Percentiles rank a stretch among this genome's conserved stretches.
phyloP scores from a whole-genome alignment of 1,139 yeast genomes.

The Arxiozyma bovina region DNA sequence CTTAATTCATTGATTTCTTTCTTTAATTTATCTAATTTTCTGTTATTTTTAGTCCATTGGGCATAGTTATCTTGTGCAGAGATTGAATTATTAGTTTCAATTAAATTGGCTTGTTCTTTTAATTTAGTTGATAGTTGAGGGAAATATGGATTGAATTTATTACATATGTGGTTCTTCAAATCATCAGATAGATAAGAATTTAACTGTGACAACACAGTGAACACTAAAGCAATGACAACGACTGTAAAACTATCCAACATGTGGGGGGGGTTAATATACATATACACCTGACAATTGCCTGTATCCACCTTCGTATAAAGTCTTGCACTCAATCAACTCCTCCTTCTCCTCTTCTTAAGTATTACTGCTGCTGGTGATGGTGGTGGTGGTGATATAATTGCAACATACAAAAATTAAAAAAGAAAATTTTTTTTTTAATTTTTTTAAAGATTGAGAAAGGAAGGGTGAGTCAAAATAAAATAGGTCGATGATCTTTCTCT shows the following conservation, averaged over 20 bases:
- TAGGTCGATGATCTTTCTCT: no score
- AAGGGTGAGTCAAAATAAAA: no score
- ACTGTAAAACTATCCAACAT: conserved; percentile 11
- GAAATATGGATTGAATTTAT: conserved; percentile 9
- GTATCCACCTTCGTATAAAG: not conserved
- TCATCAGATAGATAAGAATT: conserved; percentile 17
- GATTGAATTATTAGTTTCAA: conserved; percentile 49
- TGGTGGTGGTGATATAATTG: no score
- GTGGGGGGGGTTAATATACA: no score
- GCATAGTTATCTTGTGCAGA: conserved; percentile 94
- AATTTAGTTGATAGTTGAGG: conserved; percentile 36
- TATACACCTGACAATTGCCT: no score
- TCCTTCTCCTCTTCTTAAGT: not conserved
- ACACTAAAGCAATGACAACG: conserved; percentile 21
- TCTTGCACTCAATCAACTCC: not conserved
- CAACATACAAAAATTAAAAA: no score
- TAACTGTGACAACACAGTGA: conserved; percentile 20
- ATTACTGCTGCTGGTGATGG: not conserved
- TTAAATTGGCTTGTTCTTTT: conserved; percentile 40
- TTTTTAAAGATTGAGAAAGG: no score
- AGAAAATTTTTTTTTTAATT: no score
- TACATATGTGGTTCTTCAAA: conserved; percentile 18
- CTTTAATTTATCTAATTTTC: conserved; percentile 54
- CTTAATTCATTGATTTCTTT: conserved; percentile 44
- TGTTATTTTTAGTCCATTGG: conserved; percentile 85